These are phyloP conservation scores for Globisporangium yorkense DNA, from an alignment of 352 stramenopile species.

Conservation along the genomic window DNA sequence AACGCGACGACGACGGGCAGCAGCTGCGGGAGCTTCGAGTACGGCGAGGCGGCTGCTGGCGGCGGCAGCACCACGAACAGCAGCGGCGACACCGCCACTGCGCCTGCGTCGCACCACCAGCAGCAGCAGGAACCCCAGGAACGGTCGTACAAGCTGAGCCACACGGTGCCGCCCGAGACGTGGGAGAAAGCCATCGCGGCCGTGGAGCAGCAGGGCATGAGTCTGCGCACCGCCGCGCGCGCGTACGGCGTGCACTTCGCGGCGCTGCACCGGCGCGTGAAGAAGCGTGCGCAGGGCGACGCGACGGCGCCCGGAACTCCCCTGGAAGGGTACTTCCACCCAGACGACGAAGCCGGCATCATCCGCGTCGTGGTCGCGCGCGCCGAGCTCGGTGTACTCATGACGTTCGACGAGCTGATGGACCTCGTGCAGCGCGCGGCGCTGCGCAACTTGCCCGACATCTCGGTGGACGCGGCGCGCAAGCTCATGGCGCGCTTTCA, in stretches of 20 bases:
- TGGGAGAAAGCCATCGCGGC: conserved; percentile 56
- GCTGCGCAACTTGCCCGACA: conserved; percentile 49
- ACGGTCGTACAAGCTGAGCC: conserved; percentile 39
- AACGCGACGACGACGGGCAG: conserved; percentile 18
- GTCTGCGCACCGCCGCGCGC: conserved; percentile 38
- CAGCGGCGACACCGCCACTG: neutral
- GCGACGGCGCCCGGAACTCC: neutral
- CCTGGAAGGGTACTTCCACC: conserved; percentile 35
- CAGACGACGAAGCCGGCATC: conserved; percentile 49
- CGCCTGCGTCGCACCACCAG: neutral
- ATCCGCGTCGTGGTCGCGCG: conserved; percentile 48
- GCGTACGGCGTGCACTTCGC: conserved; percentile 54
- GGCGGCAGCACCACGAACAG: neutral
- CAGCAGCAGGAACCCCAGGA: conserved; percentile 16
- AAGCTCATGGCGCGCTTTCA: conserved; percentile 46
- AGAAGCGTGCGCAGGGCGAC: conserved; percentile 38
- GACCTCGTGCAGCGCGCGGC: conserved; percentile 43
- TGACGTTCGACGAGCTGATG: conserved; percentile 66
- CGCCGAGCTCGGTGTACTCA: conserved; percentile 52
- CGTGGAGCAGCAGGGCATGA: conserved; percentile 54
- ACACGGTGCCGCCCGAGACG: conserved; percentile 47
- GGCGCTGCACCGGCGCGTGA: conserved; percentile 45
- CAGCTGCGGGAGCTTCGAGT: conserved; percentile 17
- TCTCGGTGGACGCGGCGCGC: conserved; percentile 45
- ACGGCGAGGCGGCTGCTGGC: neutral